phyloP scores from a whole-genome alignment of 495 filamentous ascomycete genomes.

The Trichoderma asperelloides region DNA sequence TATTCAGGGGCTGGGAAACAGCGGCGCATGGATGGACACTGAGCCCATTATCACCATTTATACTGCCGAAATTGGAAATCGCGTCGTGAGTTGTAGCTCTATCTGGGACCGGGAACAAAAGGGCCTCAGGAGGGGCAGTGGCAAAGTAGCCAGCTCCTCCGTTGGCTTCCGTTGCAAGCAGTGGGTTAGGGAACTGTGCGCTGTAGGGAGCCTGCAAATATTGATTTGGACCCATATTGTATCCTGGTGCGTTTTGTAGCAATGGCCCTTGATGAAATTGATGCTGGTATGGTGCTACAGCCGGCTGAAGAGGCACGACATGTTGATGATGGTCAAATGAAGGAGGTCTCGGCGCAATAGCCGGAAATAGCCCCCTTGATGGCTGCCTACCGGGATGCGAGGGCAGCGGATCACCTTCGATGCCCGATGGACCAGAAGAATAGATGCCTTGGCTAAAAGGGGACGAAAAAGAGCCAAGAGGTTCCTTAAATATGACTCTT shows the following conservation, averaged over 20 bases:
- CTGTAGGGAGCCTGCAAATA: background rate
- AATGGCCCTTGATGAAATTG: constrained; percentile 14
- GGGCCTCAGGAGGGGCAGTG: background rate
- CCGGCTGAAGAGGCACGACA: constrained; percentile 17
- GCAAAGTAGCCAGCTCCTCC: background rate
- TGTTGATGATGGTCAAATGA: constrained; percentile 20
- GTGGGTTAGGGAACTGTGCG: background rate
- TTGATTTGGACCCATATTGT: background rate
- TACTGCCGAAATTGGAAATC: background rate
- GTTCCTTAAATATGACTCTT: constrained; percentile 86
- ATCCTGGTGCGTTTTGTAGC: background rate
- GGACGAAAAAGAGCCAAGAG: constrained; percentile 49
- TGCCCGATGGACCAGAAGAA: constrained; percentile 28
- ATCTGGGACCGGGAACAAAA: background rate
- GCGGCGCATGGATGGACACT: background rate
- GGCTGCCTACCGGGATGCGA: constrained; percentile 27
- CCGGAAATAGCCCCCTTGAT: constrained; percentile 24
- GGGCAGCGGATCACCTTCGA: constrained; percentile 8
- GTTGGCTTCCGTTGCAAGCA: background rate
- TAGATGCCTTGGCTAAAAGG: constrained; percentile 13
- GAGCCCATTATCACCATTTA: background rate
- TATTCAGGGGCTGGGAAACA: background rate
- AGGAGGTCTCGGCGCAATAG: constrained; percentile 36
- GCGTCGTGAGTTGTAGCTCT: background rate
- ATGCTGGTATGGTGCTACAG: constrained; percentile 17